A percentile compares a stretch with the other conserved stretches of the same genome.
These are phyloP conservation scores for Candida alai DNA, from an alignment of 805 yeast species.

Conservation along the genomic window DNA sequence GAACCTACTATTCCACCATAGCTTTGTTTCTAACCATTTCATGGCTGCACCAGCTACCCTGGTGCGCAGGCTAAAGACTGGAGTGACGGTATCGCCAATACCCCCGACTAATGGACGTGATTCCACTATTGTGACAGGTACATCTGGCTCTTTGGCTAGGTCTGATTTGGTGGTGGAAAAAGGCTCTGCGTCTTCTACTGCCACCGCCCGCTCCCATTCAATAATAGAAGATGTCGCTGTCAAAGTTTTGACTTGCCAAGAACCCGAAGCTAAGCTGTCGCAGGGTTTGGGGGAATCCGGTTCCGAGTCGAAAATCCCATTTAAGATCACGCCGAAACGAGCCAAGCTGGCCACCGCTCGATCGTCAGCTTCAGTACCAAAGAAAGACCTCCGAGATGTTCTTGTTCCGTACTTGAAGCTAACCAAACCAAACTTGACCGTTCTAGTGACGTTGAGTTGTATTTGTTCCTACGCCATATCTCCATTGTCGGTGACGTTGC, in stretches of 20 bases:
- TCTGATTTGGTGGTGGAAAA: too few species aligned
- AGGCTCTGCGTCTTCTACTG: too few species aligned
- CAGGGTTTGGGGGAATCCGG: conserved; percentile 18
- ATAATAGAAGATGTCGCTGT: conserved; percentile 39
- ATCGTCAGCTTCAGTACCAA: too few species aligned
- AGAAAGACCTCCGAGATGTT: too few species aligned
- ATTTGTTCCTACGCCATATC: conserved; percentile 92
- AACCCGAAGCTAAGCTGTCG: conserved; percentile 25
- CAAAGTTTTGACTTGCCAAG: conserved; percentile 44
- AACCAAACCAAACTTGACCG: conserved; percentile 87
- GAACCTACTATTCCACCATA: conserved; percentile 26
- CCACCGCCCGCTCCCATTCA: background rate
- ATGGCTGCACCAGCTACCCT: too few species aligned
- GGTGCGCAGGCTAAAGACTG: background rate
- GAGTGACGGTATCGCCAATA: background rate
- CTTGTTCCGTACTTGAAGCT: conserved; percentile 67
- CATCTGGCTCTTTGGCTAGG: too few species aligned
- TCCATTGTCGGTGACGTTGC: conserved; percentile 73
- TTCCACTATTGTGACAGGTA: too few species aligned
- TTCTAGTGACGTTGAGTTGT: conserved; percentile 84
- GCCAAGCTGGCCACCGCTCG: conserved; percentile 5
- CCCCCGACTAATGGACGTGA: too few species aligned
- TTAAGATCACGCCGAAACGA: conserved; percentile 47
- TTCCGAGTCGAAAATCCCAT: conserved; percentile 48
- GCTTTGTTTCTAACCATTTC: conserved; percentile 33